Percentiles rank a stretch among this genome's conserved stretches.
Evolutionary conservation across 2,329 filamentous ascomycete genomes (phyloP).

Genomic region (Didymella lethalis): DNA sequence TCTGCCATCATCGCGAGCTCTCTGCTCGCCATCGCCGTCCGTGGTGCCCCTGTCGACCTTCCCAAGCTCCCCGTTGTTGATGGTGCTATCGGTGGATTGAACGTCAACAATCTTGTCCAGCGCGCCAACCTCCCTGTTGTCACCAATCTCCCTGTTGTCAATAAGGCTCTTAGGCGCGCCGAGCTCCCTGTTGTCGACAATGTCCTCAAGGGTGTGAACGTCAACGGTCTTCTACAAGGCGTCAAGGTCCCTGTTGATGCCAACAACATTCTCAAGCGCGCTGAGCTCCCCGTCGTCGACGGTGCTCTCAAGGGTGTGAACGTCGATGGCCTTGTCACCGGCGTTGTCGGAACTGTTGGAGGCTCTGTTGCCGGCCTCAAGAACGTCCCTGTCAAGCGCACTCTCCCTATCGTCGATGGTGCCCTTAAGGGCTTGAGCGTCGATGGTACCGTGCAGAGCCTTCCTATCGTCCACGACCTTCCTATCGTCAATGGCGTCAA

Average conservation of each 20-base stretch:
- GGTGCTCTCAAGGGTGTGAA: not conserved
- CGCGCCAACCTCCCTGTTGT: not conserved
- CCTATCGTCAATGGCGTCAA: conserved; percentile 5
- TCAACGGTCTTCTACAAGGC: too few relatives aligned
- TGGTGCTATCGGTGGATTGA: not conserved
- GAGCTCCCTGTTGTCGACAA: not conserved
- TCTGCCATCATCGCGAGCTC: conserved; percentile 13
- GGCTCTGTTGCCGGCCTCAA: not conserved
- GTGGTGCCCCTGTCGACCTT: conserved; percentile 17
- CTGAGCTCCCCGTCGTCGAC: conserved; percentile 9
- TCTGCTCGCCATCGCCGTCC: conserved; percentile 17
- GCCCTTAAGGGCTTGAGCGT: not conserved
- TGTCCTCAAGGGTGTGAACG: too few relatives aligned
- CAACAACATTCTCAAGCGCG: not conserved
- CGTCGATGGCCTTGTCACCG: not conserved
- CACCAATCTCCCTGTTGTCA: not conserved
- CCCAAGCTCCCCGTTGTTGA: conserved; percentile 3
- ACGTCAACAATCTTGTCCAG: not conserved
- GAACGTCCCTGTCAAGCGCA: conserved; percentile 1
- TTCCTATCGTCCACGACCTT: conserved; percentile 4
- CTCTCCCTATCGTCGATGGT: conserved; percentile 8
- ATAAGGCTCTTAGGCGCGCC: not conserved
- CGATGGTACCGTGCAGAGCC: not conserved
- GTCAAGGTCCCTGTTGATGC: too few relatives aligned
- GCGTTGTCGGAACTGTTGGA: not conserved